These are phyloP conservation scores for Nothophytophthora sp. DNA, from an alignment of 352 stramenopile genomes.

Conservation along the genomic window DNA sequence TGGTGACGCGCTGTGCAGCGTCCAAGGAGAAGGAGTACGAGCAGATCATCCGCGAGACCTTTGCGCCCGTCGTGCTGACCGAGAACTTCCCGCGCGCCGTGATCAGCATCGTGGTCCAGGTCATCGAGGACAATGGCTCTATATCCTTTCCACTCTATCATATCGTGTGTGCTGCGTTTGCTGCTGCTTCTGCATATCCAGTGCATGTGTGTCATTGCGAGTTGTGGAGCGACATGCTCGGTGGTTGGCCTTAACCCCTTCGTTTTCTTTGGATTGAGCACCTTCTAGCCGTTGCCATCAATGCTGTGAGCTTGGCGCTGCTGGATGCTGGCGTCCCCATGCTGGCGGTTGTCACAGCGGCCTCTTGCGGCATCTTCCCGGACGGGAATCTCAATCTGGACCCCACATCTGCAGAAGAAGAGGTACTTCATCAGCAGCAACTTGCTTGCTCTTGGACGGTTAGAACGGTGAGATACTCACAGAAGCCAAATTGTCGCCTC, in stretches of 20 bases:
- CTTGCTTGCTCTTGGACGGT: not conserved
- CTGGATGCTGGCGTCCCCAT: conserved; percentile 85
- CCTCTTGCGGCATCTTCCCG: conserved; percentile 63
- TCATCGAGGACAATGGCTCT: conserved; percentile 83
- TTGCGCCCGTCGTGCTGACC: conserved; percentile 63
- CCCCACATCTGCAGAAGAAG: conserved; percentile 66
- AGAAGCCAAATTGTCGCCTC: not conserved
- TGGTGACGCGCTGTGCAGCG: conserved; percentile 22
- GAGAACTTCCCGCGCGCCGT: conserved; percentile 81
- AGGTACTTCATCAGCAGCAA: conserved; percentile 38
- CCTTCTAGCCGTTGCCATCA: conserved; percentile 81
- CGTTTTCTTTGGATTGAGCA: conserved; percentile 20
- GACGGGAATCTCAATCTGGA: conserved; percentile 75
- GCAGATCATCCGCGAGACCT: conserved; percentile 79
- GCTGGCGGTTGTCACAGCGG: conserved; percentile 64
- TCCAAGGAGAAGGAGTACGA: conserved; percentile 88
- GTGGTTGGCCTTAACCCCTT: conserved; percentile 42
- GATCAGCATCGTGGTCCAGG: conserved; percentile 86
- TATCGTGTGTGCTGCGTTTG: conserved; percentile 11
- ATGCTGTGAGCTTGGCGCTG: conserved; percentile 74
- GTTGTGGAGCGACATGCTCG: not conserved
- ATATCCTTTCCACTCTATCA: conserved; percentile 45
- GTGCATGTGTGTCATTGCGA: conserved; percentile 2
- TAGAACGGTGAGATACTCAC: not conserved
- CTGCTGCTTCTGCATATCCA: conserved; percentile 6